A percentile compares a stretch with the other conserved stretches of the same genome.
phyloP scores from a whole-genome alignment of 352 stramenopile genomes.

The Pythium biforme region DNA sequence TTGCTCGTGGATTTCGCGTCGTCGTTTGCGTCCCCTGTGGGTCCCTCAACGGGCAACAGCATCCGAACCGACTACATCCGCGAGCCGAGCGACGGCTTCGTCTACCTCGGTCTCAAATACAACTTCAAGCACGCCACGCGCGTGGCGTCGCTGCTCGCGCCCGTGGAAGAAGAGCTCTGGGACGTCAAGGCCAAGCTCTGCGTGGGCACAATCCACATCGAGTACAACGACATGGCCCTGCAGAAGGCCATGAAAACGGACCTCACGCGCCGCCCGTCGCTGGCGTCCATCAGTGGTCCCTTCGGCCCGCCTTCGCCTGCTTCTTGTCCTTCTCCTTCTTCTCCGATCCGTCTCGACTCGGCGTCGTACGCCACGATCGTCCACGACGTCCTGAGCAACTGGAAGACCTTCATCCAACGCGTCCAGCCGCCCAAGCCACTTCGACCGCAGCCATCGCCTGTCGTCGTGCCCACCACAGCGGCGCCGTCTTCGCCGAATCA shows the following conservation, averaged over 20 bases:
- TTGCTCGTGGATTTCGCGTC: conserved; percentile 28
- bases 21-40: background rate
- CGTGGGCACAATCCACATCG: conserved; percentile 51
- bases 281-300: background rate
- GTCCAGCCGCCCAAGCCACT: conserved; percentile 7
- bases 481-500: background rate
- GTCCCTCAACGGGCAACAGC: conserved; percentile 33
- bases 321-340: no score
- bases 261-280: conserved; percentile 2
- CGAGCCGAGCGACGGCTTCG: conserved; percentile 58
- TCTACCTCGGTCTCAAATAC: conserved; percentile 74
- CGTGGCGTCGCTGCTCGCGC: conserved; percentile 2
- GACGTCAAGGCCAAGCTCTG: conserved; percentile 64
- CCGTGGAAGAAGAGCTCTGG: conserved; percentile 31
- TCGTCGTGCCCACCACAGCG: background rate
- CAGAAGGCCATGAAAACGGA: conserved; percentile 15
- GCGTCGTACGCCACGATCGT: conserved; percentile 53
- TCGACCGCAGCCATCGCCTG: background rate
- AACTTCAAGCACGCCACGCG: conserved; percentile 27
- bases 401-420: conserved; percentile 37
- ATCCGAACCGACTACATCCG: conserved; percentile 69
- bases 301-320: background rate
- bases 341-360: conserved; percentile 23
- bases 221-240: conserved; percentile 58
- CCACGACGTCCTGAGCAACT: conserved; percentile 47